Conservation (phyloP, 2,329 filamentous ascomycete species). For the Pyrenophora graminea region DNA sequence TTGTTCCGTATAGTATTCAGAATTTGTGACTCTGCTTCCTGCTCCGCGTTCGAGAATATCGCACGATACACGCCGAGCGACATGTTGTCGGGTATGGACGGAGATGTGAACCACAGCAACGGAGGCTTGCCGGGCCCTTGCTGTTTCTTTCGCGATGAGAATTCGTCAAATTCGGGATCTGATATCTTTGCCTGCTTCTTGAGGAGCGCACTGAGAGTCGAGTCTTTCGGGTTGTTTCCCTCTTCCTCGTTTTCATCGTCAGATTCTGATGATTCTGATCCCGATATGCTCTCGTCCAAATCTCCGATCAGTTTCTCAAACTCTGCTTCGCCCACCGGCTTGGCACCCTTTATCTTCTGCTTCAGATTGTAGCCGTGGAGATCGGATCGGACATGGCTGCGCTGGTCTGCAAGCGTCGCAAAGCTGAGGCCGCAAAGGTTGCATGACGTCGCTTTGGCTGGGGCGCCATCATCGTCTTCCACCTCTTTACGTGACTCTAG, state of each 20-base stretch:
- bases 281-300: conserved; percentile 89
- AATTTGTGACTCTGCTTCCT: conserved; percentile 64
- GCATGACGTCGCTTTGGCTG: conserved; percentile 71
- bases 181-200: conserved; percentile 81
- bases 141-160: conserved; percentile 55
- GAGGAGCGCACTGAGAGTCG: conserved; percentile 73
- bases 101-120: conserved; percentile 82
- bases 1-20: conserved; percentile 73
- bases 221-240: conserved; percentile 61
- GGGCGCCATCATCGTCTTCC: conserved; percentile 43
- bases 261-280: conserved; percentile 73
- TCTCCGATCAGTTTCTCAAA: conserved; percentile 86
- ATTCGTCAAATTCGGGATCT: conserved; percentile 57
- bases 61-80: conserved; percentile 86
- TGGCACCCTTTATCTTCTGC: conserved; percentile 77
- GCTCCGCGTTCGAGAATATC: conserved; percentile 74
- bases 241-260: conserved; percentile 69
- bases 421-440: conserved; percentile 78
- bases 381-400: conserved; percentile 85
- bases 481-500: conserved; percentile 37
- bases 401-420: conserved; percentile 74
- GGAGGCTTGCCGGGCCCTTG: conserved; percentile 69
- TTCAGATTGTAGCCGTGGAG: conserved; percentile 94
- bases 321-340: conserved; percentile 74
- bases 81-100: conserved; percentile 73